Evolutionary conservation across 1,284 basidiomycete species (phyloP).

Genomic region (Pholiota adiposa): DNA sequence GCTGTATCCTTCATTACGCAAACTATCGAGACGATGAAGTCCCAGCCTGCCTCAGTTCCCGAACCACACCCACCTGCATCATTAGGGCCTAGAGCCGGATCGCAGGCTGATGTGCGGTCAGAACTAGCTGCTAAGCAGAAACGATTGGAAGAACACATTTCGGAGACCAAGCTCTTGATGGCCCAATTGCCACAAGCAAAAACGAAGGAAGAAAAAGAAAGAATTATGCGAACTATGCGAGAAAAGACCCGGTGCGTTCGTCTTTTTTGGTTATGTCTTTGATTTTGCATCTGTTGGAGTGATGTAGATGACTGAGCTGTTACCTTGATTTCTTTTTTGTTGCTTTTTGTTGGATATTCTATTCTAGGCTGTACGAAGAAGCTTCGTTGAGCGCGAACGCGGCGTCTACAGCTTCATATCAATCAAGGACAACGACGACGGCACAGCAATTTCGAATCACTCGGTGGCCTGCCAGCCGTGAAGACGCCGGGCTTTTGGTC

Average conservation of each 20-base stretch:
- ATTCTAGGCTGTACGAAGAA: conserved; percentile 24
- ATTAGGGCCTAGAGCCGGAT: background rate
- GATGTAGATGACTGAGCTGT: conserved; percentile 16
- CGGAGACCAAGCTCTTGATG: conserved; percentile 73
- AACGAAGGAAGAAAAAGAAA: conserved; percentile 66
- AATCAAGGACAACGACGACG: conserved; percentile 6
- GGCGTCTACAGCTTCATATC: background rate
- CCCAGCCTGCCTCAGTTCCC: conserved; percentile 19
- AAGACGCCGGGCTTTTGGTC: conserved; percentile 47
- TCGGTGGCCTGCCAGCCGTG: conserved; percentile 46
- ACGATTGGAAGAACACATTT: conserved; percentile 65
- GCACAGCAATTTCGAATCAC: conserved; percentile 18
- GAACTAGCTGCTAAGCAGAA: conserved; percentile 54
- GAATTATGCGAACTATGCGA: conserved; percentile 58
- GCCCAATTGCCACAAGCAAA: conserved; percentile 54
- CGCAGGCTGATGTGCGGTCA: conserved; percentile 7
- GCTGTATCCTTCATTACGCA: conserved; percentile 59
- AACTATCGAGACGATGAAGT: conserved; percentile 48
- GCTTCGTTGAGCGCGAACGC: conserved; percentile 5
- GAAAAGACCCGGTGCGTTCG: conserved; percentile 47
- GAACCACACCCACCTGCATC: conserved; percentile 1
- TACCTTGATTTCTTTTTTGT: background rate
- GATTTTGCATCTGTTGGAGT: conserved; percentile 1
- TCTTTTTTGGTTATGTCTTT: conserved; percentile 16
- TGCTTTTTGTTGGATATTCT: conserved; percentile 6